Base-by-base conservation (phyloP, 208 protist genomes). In the Trichomonas gallinae region DNA sequence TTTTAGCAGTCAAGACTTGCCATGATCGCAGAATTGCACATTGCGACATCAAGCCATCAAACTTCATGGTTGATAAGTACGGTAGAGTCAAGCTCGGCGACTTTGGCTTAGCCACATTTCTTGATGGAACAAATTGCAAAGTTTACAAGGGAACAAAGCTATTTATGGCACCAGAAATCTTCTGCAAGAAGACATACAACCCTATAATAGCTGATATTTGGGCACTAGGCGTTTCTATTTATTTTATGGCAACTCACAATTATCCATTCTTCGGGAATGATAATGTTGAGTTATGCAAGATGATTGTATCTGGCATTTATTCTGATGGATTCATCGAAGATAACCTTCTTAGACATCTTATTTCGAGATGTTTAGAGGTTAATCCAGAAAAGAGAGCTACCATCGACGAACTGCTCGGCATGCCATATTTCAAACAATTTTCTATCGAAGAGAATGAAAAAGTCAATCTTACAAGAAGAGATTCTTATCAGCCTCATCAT, bases 21-120 rank as follows among this genome's bases (percentile, higher is more conserved):
- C 98, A 98, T 96, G 97, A 97, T 36, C 91, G 96, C 0, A 98
- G 97, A 36, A 97, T 98, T 82, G 91, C 98, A 4, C 98, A 98
- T 96, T 96, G 98, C 31, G 98, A 98, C 85, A 31, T 98, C 10
- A 96, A 97, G 21, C 83, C 83, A 44, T 23, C 15, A 0, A 89
- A 89, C 23, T 44, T 89, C 36, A 31, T 89, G 13, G 4, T 89
- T 46, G 40, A 44, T n/a, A 31, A 46, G 42, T 46, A 44, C 42
- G 40, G 40, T 31, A 6, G 34, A 26, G 17, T 44, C 3, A 89
- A 89, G 36, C 15, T 89, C 3, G 83, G 40, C 8, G 40, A 89
- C 40, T 89, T 89, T 31, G 83, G 83, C 10, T 46, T 89, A n/a
- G 17, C 40, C 13, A 46, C 34, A 45, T 44, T 44, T 2, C 17